Base-by-base conservation (phyloP, 306 rosid genomes). In the Dryas alaskensis region DNA sequence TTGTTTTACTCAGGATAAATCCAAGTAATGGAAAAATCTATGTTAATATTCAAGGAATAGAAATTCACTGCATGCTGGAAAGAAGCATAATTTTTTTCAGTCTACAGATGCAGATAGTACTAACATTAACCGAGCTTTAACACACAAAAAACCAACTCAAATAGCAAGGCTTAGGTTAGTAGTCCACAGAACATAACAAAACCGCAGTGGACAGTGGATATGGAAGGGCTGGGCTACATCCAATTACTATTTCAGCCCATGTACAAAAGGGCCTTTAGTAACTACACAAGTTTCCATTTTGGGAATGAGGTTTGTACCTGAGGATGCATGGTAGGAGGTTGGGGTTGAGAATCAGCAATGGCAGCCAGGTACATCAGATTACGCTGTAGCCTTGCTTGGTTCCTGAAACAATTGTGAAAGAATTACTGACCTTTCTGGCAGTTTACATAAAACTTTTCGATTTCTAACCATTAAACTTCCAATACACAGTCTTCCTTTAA, bases 331-430 rank as follows among this genome's bases (percentile, higher is more conserved):
- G 86, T 74, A 39, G 96, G 90, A 60, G 97, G 95, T 79, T 94
- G 99, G 63, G 99, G 99, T 80, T 94, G 99, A 74, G 99, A 94
- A 85, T 94, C 99, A 76, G 99, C 99, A 67, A 94, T 94, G 68
- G 99, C 99, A 74, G 99, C 99, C 13, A 94, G 84, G 84, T 94
- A 94, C 97, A 94, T 94, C 64, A 94, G 96, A 86, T 94, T 94
- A 60, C 99, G 66, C 88, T 95, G 99, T 14, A 95, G 87, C 86
- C 92, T 90, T 54, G 99, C 99, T 77, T 95, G 99, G 84, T 90
- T 92, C 91, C 99, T 94, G 87, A 53, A 73, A 60, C 10, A 19
- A 66, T 12, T 44, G 10, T 61, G 65, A 74, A 13, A 25, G 43
- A 53, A 57, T 62, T 47, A 44, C 16, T 7, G 12, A 67, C 43